phyloP scores from a whole-genome alignment of 2,329 filamentous ascomycete species.

The Microcyclosporella mali region DNA sequence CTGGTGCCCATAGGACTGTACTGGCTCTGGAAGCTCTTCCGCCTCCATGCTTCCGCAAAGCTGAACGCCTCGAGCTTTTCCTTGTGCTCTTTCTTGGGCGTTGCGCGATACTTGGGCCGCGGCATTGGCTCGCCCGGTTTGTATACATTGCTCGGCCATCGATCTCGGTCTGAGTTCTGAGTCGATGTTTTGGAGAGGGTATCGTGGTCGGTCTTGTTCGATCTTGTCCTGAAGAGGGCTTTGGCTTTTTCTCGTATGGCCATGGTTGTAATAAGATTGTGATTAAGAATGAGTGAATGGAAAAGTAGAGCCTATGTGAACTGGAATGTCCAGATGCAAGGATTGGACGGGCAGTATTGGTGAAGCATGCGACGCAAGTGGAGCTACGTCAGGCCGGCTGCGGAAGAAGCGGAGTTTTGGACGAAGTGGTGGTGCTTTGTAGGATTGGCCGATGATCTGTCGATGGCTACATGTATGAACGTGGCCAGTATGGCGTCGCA shows the following conservation, averaged over 20 bases:
- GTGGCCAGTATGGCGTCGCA: no score
- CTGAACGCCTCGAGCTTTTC: conserved; percentile 44
- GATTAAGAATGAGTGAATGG: not conserved
- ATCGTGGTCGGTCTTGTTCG: conserved; percentile 26
- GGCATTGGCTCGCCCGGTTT: conserved; percentile 49
- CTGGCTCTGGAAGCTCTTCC: conserved; percentile 39
- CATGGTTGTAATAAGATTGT: conserved; percentile 30
- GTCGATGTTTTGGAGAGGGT: conserved; percentile 23
- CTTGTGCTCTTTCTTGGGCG: conserved; percentile 46
- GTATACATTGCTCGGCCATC: conserved; percentile 43
- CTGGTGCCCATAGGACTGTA: conserved; percentile 47
- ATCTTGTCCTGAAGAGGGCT: conserved; percentile 36
- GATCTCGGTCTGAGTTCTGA: conserved; percentile 25
- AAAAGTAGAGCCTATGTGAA: no score
- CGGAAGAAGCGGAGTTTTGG: no score
- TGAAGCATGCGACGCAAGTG: no score
- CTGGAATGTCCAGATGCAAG: no score
- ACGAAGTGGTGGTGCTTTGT: no score
- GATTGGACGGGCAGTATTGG: no score
- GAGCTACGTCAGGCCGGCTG: no score
- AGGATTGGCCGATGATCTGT: no score
- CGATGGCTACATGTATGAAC: no score
- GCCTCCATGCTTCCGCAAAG: conserved; percentile 43
- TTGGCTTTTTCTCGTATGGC: conserved; percentile 43
- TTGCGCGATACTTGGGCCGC: conserved; percentile 44